Base-by-base conservation (phyloP, 768 basidiomycete genomes). In the Kwoniella europaea region DNA sequence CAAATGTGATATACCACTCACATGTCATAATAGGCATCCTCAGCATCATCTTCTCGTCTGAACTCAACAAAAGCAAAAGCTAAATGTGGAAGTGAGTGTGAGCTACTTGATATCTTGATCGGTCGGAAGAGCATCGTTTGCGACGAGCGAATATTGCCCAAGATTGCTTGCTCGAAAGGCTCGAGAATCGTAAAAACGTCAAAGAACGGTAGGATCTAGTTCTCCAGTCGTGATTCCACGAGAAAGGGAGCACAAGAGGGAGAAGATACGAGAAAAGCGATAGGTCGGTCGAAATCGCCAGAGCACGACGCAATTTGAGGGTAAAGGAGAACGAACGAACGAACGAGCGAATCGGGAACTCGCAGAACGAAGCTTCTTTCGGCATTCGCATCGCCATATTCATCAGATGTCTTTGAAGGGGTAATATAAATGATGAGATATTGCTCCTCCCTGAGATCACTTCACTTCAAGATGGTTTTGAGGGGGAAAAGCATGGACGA, bases 21-120 rank as follows among this genome's bases (percentile, higher is more conserved):
- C 91, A 92, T 92, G 70, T 92, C 91, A 79, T 91, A 89, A 83
- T 92, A 92, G 35, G 91, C 91, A 74, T 91, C 91, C 78, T 92
- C 91, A 20, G 91, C 91, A 78, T 92, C 91, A 53, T 90, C 88
- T 59, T 87, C 86, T 78, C 88, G 88, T 81, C 90, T 89, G 79
- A 92, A 93, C 83, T 93, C 91, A 81, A 93, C 89, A 83, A 93
- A 93, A 68, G 91, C 92, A 84, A 92, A 93, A 86, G 92, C 92
- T 86, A 68, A 64, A 50, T 72, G 74, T 20, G 27, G 29, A 7
- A 22, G n/a, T 35, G 15, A 22, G 60, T 46, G 68, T 69, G 50
- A 69, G 68, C 68, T 54, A 46, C 41, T 58, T 46, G 50, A 53
- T 50, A 50, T 15, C 46, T 50, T 50, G 46, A 50, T 50, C 46